phyloP scores from a whole-genome alignment of 352 stramenopile species.

The Phytophthora litchii region DNA sequence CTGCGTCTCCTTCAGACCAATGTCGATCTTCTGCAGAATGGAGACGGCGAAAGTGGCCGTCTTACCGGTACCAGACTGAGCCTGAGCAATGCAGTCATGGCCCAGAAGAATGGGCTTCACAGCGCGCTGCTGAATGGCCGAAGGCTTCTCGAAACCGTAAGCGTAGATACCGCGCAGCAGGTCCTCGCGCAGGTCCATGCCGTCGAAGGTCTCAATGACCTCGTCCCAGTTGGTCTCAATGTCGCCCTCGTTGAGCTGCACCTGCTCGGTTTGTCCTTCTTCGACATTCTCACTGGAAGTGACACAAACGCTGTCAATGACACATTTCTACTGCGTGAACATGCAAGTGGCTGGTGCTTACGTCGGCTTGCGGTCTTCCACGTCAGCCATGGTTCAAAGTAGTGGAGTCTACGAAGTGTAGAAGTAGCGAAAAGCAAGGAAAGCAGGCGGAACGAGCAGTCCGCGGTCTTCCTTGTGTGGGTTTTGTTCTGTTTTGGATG shows the following conservation, averaged over 20 bases:
- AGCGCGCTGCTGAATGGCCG: slow-evolving; percentile 99
- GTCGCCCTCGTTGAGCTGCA: slow-evolving; percentile 91
- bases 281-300: slow-evolving; percentile 57
- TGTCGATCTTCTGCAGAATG: slow-evolving; percentile 98
- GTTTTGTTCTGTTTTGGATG: slow-evolving; percentile 45
- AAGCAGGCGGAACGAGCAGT: slow-evolving; percentile 29
- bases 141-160: slow-evolving; percentile 99
- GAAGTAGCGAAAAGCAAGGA: slow-evolving; percentile 24
- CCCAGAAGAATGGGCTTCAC: slow-evolving; percentile 98
- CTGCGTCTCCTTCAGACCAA: slow-evolving; percentile 95
- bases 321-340: not conserved
- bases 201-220: slow-evolving; percentile 98
- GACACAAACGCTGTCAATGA: slow-evolving; percentile 7
- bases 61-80: slow-evolving; percentile 99
- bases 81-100: slow-evolving; percentile 98
- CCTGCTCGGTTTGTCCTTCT: slow-evolving; percentile 68
- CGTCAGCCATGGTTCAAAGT: slow-evolving; percentile 73
- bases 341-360: slow-evolving; percentile 17
- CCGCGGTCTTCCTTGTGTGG: slow-evolving; percentile 47
- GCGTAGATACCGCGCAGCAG: slow-evolving; percentile 99
- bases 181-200: slow-evolving; percentile 98
- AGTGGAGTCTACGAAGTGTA: slow-evolving; percentile 33
- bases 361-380: slow-evolving; percentile 76
- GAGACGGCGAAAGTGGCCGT: slow-evolving; percentile 99
- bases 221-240: slow-evolving; percentile 99